A percentile compares a stretch with the other conserved stretches of the same genome.
Evolutionary conservation across 176 grass and related monocot genomes (phyloP).

Genomic region (Carex myosuroides): DNA sequence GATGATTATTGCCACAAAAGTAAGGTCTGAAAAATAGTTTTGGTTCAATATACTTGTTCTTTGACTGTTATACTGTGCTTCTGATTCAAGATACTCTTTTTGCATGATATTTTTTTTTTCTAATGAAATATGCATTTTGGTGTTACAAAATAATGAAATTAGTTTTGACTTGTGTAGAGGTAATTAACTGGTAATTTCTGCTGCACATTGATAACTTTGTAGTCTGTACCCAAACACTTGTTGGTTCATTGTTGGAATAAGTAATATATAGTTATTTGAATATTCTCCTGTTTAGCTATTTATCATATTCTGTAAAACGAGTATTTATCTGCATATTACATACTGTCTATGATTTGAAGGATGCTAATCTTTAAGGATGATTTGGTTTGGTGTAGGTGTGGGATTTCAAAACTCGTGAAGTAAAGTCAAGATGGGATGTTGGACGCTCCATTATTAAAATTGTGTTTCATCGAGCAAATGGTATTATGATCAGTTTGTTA

Average conservation of each 20-base stretch:
- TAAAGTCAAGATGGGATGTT: conserved; percentile 68
- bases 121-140: neutral
- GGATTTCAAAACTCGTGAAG: conserved; percentile 67
- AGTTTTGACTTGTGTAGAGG: neutral
- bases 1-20: neutral
- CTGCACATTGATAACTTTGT: neutral
- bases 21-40: no score
- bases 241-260: conserved; percentile 8
- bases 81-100: neutral
- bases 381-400: conserved; percentile 48
- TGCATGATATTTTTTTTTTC: neutral
- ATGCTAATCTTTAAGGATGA: neutral
- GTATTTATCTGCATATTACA: neutral
- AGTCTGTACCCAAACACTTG: neutral
- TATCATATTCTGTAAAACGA: neutral
- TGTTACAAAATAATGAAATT: neutral
- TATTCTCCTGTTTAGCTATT: neutral
- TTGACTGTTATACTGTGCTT: neutral
- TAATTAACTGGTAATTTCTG: neutral
- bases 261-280: neutral
- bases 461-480: conserved; percentile 81
- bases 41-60: neutral
- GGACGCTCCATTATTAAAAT: conserved; percentile 69
- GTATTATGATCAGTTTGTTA: conserved; percentile 27
- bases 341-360: neutral